These are phyloP conservation scores for Hygrophila difformis DNA, from an alignment of 257 asterid genomes.

Conservation along the genomic window DNA sequence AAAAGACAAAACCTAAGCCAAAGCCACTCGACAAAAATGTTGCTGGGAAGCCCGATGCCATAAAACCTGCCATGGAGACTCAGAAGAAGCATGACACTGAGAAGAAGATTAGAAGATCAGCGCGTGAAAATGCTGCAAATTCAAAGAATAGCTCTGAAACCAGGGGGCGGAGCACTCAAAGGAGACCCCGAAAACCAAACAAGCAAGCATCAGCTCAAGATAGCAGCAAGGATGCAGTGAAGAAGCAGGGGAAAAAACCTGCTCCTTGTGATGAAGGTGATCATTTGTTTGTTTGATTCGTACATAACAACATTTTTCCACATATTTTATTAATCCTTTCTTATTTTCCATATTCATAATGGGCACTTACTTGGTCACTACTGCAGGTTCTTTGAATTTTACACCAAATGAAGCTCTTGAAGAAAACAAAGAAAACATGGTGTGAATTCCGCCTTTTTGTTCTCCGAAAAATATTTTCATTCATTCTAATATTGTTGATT, in stretches of 20 bases:
- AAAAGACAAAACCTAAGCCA: constrained; percentile 42
- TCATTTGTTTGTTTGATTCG: no score
- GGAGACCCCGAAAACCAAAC: constrained; percentile 37
- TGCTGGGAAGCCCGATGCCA: constrained; percentile 25
- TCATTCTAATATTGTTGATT: neutral
- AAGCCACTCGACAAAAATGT: constrained; percentile 27
- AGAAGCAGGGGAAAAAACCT: constrained; percentile 49
- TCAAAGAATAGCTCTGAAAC: constrained; percentile 32
- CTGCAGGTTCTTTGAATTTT: constrained; percentile 34
- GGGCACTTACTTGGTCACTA: constrained; percentile 8
- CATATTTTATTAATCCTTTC: neutral
- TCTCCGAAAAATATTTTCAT: neutral
- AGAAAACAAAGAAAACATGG: constrained; percentile 87
- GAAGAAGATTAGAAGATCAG: constrained; percentile 31
- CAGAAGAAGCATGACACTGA: constrained; percentile 27
- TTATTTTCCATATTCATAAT: constrained; percentile 1
- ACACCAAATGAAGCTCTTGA: constrained; percentile 34
- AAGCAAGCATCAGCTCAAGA: constrained; percentile 40
- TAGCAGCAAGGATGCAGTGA: constrained; percentile 27
- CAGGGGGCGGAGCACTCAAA: constrained; percentile 30
- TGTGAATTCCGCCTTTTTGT: constrained; percentile 12
- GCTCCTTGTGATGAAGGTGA: constrained; percentile 46
- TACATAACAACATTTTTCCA: neutral
- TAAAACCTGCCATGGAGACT: constrained; percentile 26
- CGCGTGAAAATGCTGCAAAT: constrained; percentile 27